phyloP scores from a whole-genome alignment of 2,329 filamentous ascomycete genomes.

The Fusarium brevicatenulatum region DNA sequence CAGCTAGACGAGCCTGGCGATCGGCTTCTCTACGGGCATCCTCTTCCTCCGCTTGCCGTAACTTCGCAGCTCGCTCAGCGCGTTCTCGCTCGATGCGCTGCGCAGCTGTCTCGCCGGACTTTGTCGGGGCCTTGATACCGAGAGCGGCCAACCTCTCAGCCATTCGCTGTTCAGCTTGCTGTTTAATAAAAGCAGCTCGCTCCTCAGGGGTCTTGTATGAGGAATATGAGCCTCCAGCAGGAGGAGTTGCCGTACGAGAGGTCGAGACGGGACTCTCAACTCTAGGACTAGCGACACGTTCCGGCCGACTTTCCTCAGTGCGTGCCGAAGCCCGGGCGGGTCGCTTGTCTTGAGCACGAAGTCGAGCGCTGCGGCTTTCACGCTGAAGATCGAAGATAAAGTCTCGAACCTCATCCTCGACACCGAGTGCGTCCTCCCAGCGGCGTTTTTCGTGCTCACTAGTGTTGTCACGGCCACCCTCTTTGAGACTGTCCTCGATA shows the following conservation, averaged over 20 bases:
- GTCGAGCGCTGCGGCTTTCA: slow-evolving; percentile 78
- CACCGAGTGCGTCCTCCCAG: slow-evolving; percentile 95
- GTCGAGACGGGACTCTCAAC: slow-evolving; percentile 64
- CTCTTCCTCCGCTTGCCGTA: slow-evolving; percentile 92
- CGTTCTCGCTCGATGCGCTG: slow-evolving; percentile 91
- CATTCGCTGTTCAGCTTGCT: slow-evolving; percentile 97
- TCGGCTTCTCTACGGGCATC: slow-evolving; percentile 89
- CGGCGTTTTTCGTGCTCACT: slow-evolving; percentile 91
- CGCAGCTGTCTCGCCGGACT: slow-evolving; percentile 80
- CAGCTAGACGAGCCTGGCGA: slow-evolving; percentile 82
- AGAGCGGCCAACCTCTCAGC: slow-evolving; percentile 93
- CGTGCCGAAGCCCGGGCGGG: slow-evolving; percentile 54
- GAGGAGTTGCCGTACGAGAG: slow-evolving; percentile 60
- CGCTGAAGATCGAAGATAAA: slow-evolving; percentile 98
- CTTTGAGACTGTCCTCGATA: slow-evolving; percentile 88
- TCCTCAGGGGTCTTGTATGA: slow-evolving; percentile 93
- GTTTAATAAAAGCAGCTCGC: slow-evolving; percentile 93
- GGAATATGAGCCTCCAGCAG: slow-evolving; percentile 75
- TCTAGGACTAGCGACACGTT: slow-evolving; percentile 54
- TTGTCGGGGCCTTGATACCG: slow-evolving; percentile 85
- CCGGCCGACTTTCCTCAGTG: slow-evolving; percentile 57
- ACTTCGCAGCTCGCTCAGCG: slow-evolving; percentile 85
- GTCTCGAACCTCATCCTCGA: slow-evolving; percentile 95
- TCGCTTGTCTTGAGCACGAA: slow-evolving; percentile 69
- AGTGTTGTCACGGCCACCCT: slow-evolving; percentile 77